These are phyloP conservation scores for Flaveria linearis DNA, from an alignment of 129 eudicot genomes.

Conservation along the genomic window DNA sequence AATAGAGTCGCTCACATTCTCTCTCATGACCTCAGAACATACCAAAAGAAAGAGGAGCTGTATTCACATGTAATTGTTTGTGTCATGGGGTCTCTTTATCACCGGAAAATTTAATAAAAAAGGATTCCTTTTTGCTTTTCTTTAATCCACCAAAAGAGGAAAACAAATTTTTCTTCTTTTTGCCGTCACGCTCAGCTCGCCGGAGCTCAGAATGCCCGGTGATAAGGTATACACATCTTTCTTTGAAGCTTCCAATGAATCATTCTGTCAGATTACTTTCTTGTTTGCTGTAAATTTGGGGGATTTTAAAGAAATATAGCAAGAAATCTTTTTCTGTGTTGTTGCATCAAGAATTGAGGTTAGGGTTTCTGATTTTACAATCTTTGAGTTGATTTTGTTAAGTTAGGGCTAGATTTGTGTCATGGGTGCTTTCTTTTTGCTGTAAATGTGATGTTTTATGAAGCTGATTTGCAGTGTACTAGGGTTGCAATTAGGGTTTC, in stretches of 20 bases:
- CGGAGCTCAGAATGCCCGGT: conserved; percentile 35
- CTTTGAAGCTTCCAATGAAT: background rate
- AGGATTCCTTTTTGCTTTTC: conserved; percentile 18
- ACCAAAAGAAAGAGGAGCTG: conserved; percentile 64
- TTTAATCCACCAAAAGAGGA: conserved; percentile 13
- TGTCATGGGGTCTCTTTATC: conserved; percentile 59
- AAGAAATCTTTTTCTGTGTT: conserved; percentile 2
- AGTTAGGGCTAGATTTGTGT: conserved; percentile 19
- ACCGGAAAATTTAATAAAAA: conserved; percentile 46
- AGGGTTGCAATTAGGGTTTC: conserved; percentile 31
- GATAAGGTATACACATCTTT: conserved; percentile 23
- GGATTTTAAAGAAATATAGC: background rate
- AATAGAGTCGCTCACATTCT: conserved; percentile 26
- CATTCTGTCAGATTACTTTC: background rate
- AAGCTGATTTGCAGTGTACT: conserved; percentile 24
- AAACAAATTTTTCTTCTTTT: conserved; percentile 29
- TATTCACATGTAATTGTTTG: conserved; percentile 80
- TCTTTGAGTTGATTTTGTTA: conserved; percentile 15
- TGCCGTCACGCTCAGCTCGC: conserved; percentile 26
- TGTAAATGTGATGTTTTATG: conserved; percentile 24
- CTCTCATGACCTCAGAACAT: conserved; percentile 40
- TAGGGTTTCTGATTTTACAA: conserved; percentile 35
- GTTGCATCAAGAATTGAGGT: conserved; percentile 16
- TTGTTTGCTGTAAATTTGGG: conserved; percentile 11
- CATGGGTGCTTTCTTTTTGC: conserved; percentile 1